A percentile compares a stretch with the other conserved stretches of the same genome.
These are phyloP conservation scores for Rhizopus arrhizus DNA, from an alignment of 371 early-diverging fungal genomes.

Conservation along the genomic window DNA sequence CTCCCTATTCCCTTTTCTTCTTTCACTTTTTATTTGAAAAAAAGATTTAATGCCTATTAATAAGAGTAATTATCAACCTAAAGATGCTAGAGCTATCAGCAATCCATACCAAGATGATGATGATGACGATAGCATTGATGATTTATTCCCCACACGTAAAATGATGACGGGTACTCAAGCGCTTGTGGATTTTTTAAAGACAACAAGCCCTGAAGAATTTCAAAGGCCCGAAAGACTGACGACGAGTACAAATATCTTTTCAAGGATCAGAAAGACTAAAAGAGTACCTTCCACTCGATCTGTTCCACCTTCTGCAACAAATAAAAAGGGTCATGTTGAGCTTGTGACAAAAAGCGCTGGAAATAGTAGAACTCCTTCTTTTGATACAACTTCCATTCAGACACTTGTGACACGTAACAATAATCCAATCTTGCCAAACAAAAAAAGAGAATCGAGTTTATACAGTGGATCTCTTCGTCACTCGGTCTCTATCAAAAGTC, in stretches of 20 bases:
- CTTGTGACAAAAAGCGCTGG: conserved; percentile 32
- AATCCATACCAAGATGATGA: conserved; percentile 21
- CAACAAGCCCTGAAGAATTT: conserved; percentile 53
- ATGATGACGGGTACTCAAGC: conserved; percentile 45
- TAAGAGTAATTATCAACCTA: conserved; percentile 28
- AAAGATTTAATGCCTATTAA: conserved; percentile 9
- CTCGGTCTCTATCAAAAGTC: conserved; percentile 33
- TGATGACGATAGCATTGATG: conserved; percentile 10
- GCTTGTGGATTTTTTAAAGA: conserved; percentile 49
- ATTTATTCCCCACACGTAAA: conserved; percentile 28
- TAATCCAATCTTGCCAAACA: conserved; percentile 38
- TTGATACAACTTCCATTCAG: conserved; percentile 21
- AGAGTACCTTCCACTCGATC: conserved; percentile 28
- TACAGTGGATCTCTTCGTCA: conserved; percentile 44
- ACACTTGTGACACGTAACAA: conserved; percentile 29
- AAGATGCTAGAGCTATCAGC: conserved; percentile 28
- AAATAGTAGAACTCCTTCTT: conserved; percentile 25
- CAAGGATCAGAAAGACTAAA: conserved; percentile 35
- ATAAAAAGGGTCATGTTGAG: conserved; percentile 39
- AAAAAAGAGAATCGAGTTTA: conserved; percentile 40
- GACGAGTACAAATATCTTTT: conserved; percentile 30
- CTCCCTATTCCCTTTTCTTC: conserved; percentile 1
- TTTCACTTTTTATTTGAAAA: conserved; percentile 8
- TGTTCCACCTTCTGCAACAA: conserved; percentile 11
- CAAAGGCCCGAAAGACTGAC: conserved; percentile 34